Base-by-base conservation (phyloP, 2,329 filamentous ascomycete species). In the Dactylellina parvicollis region DNA sequence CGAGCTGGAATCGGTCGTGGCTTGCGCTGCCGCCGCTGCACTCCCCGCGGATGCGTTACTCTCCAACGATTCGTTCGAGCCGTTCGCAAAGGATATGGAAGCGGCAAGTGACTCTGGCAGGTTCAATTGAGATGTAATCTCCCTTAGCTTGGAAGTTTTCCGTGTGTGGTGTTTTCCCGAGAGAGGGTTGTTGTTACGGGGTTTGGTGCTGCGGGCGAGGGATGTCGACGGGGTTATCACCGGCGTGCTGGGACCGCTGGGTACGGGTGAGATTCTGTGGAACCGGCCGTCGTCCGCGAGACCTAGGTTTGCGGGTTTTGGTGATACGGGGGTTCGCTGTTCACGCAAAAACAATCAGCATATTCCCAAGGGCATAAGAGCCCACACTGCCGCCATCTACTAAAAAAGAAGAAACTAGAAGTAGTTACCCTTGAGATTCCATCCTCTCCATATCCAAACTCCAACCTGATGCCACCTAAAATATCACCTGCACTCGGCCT, bases 361-460 rank as follows among this genome's bases (percentile, higher is more conserved):
- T 28, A 18, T 20, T 30, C 36, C 24, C 20, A 4, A 10, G 12
- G 3, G 46, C 46, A 57, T 20, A 54, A 55, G 36, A 22, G 7
- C 5, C 24, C n/a, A n/a, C n/a, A n/a, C n/a, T n/a, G n/a, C n/a
- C n/a, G n/a, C n/a, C n/a, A n/a, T n/a, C n/a, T n/a, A n/a, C n/a
- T 20, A 32, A 12, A 44, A 26, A 16, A 7, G 28, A 28, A 16
- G 26, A 36, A 12, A 16, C 30, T 18, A 47, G 34, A 44, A 8
- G 44, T 18, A 22, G 26, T 28, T 74, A 74, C 70, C 55, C 60
- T 66, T 7, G 60, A 49, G 22, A 66, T 52, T 2, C 70, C 62
- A 56, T 74, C 70, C 46, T 74, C 70, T 10, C 61, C 62, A 44
- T 67, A 67, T 5, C 62, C 62, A 36, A 74, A 74, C 26, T 67